Conservation (phyloP, 2,329 filamentous ascomycete species). For the Fusarium cyanostomum region DNA sequence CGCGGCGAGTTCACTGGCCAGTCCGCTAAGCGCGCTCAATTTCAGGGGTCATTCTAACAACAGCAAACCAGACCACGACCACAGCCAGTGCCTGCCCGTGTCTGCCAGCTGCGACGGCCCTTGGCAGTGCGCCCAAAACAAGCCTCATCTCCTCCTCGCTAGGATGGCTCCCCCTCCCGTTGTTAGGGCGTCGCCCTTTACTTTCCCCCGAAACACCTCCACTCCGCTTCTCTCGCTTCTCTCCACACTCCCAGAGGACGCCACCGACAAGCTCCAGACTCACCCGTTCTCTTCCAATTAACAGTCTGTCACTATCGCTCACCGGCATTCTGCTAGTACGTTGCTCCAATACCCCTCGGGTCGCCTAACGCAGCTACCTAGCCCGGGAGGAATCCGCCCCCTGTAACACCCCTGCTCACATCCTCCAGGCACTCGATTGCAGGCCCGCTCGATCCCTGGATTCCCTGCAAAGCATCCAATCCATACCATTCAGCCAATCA, state of each 20-base stretch:
- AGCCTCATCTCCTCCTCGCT: slow-evolving; percentile 40
- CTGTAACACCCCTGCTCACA: slow-evolving; percentile 21
- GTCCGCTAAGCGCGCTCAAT: slow-evolving; percentile 22
- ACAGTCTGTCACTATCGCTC: slow-evolving; percentile 11
- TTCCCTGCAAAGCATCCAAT: slow-evolving; percentile 37
- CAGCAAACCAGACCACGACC: background rate
- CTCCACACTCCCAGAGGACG: slow-evolving; percentile 2
- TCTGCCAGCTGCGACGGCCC: slow-evolving; percentile 18
- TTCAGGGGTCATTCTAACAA: slow-evolving; percentile 32
- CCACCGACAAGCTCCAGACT: background rate
- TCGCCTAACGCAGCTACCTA: background rate
- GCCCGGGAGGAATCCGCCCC: background rate
- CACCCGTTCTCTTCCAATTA: slow-evolving; percentile 8
- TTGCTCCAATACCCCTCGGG: slow-evolving; percentile 1
- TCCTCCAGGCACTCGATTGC: slow-evolving; percentile 24
- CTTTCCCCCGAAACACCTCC: slow-evolving; percentile 22
- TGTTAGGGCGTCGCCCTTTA: slow-evolving; percentile 18
- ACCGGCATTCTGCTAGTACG: slow-evolving; percentile 17
- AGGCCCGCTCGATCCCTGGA: slow-evolving; percentile 34
- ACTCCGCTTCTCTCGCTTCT: slow-evolving; percentile 9
- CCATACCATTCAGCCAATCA: slow-evolving; percentile 36
- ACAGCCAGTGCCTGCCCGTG: slow-evolving; percentile 12
- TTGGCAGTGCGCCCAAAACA: slow-evolving; percentile 38
- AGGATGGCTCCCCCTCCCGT: slow-evolving; percentile 5
- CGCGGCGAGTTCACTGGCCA: background rate